Percentiles rank a stretch among this genome's conserved stretches.
Conservation (phyloP, 2,329 filamentous ascomycete species). For the Clarireedia hainanense region DNA sequence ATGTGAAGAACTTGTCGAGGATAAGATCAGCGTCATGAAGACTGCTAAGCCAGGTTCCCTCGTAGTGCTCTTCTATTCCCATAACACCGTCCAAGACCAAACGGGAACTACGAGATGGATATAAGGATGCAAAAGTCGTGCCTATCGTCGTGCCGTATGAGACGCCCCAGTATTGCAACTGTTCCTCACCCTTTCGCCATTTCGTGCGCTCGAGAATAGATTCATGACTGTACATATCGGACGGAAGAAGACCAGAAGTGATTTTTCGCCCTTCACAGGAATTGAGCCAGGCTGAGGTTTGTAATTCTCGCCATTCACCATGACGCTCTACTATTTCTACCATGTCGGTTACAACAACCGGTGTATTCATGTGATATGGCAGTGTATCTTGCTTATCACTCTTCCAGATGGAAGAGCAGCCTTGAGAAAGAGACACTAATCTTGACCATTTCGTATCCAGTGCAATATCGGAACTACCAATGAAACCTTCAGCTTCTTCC, state of each 20-base stretch:
- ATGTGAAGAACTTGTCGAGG: neutral
- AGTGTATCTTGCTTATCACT: slow-evolving; percentile 18
- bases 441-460: slow-evolving; percentile 17
- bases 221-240: neutral
- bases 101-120: slow-evolving; percentile 9
- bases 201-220: neutral
- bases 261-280: neutral
- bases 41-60: neutral
- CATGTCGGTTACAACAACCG: slow-evolving; percentile 41
- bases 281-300: slow-evolving; percentile 14
- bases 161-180: slow-evolving; percentile 3
- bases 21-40: neutral
- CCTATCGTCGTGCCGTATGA: slow-evolving; percentile 13
- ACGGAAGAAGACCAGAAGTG: neutral
- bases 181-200: neutral
- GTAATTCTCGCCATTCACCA: slow-evolving; percentile 29
- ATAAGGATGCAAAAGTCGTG: slow-evolving; percentile 10
- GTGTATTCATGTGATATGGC: slow-evolving; percentile 35
- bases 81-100: slow-evolving; percentile 11
- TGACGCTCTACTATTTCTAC: slow-evolving; percentile 39
- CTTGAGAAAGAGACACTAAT: slow-evolving; percentile 16
- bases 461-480: neutral
- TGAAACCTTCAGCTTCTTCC: neutral
- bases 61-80: neutral
- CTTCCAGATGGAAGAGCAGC: slow-evolving; percentile 14